A percentile compares a stretch with the other conserved stretches of the same genome.
Conservation (phyloP, 2,329 filamentous ascomycete species). For the Aspergillus ustus region DNA sequence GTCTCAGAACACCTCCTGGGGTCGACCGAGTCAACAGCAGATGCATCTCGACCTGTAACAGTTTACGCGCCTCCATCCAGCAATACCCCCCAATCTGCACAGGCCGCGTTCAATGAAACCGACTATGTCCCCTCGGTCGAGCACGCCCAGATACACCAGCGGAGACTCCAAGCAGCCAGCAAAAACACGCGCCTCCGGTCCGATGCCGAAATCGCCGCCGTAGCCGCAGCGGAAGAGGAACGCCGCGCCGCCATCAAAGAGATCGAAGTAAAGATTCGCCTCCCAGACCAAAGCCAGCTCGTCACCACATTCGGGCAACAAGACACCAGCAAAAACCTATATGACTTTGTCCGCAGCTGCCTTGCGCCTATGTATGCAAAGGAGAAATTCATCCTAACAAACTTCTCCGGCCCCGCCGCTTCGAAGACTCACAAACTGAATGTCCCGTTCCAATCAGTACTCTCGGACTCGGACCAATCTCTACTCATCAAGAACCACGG, state of each 20-base stretch:
- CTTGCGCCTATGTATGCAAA: slow-evolving; percentile 62
- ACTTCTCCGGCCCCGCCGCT: slow-evolving; percentile 48
- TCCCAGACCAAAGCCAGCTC: slow-evolving; percentile 82
- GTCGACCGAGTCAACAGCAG: slow-evolving; percentile 34
- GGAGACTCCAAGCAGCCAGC: slow-evolving; percentile 75
- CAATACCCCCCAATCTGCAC: slow-evolving; percentile 76
- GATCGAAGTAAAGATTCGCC: slow-evolving; percentile 78
- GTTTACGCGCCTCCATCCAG: slow-evolving; percentile 79
- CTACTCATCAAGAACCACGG: slow-evolving; percentile 73
- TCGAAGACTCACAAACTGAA: slow-evolving; percentile 23
- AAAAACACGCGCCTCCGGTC: slow-evolving; percentile 80
- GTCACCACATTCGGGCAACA: slow-evolving; percentile 70
- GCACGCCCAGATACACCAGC: slow-evolving; percentile 79
- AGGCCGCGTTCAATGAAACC: slow-evolving; percentile 67
- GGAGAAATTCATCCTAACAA: slow-evolving; percentile 73
- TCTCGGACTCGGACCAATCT: slow-evolving; percentile 52
- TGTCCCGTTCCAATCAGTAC: slow-evolving; percentile 22
- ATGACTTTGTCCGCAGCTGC: slow-evolving; percentile 73
- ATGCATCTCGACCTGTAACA: slow-evolving; percentile 57
- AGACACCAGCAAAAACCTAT: slow-evolving; percentile 73
- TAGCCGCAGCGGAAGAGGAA: slow-evolving; percentile 67
- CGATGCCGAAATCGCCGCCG: slow-evolving; percentile 77
- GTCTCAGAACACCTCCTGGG: slow-evolving; percentile 22
- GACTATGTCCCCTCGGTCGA: slow-evolving; percentile 82
- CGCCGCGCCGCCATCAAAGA: slow-evolving; percentile 68